Percentiles rank a stretch among this genome's conserved stretches.
phyloP scores from a whole-genome alignment of 768 basidiomycete species.

The Rhizopogon roseolus region DNA sequence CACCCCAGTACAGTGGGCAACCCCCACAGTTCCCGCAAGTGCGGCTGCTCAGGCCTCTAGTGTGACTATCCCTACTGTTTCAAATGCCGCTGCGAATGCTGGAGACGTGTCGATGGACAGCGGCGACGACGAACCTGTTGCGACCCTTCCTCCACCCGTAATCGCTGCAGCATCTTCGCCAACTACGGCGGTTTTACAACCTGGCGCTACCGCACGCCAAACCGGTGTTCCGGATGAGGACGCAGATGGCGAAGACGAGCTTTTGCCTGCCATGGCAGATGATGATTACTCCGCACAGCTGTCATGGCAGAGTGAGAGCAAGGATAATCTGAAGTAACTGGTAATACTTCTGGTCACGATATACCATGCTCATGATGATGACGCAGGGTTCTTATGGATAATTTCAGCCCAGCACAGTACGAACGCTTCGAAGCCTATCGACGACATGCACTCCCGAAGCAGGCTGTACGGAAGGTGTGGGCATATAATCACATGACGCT shows the following conservation, averaged over 20 bases:
- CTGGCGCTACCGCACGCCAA: constrained; percentile 6
- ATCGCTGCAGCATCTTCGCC: neutral
- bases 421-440: constrained; percentile 88
- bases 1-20: constrained; percentile 37
- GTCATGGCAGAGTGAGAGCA: constrained; percentile 83
- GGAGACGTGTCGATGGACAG: constrained; percentile 1
- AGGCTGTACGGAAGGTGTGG: constrained; percentile 70
- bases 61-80: constrained; percentile 2
- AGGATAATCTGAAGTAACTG: constrained; percentile 76
- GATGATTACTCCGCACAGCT: constrained; percentile 84
- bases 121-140: constrained; percentile 15
- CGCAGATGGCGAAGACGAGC: constrained; percentile 75
- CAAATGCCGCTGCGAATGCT: constrained; percentile 5
- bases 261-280: constrained; percentile 82
- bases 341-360: constrained; percentile 3
- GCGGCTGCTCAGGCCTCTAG: constrained; percentile 5
- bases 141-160: neutral
- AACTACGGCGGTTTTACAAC: constrained; percentile 5
- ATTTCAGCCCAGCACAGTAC: constrained; percentile 78
- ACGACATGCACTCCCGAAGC: constrained; percentile 78
- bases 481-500: constrained; percentile 4
- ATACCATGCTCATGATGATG: neutral
- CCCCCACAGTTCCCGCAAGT: constrained; percentile 9
- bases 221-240: constrained; percentile 35
- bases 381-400: constrained; percentile 82